Evolutionary conservation across 257 asterid genomes (phyloP).

Genomic region (Handroanthus guayacan): DNA sequence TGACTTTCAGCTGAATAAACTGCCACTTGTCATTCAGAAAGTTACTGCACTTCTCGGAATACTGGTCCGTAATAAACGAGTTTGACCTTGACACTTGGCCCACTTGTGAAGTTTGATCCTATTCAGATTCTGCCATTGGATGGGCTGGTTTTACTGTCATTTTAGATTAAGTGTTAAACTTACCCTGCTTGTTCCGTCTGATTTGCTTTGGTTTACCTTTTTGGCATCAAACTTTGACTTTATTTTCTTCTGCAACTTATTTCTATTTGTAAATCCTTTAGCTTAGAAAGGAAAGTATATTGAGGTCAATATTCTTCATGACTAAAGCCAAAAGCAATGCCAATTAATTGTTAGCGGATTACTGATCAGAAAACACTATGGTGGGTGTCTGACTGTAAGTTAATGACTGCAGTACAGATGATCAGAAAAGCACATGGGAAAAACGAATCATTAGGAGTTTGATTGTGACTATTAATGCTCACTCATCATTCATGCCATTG

Average conservation of each 20-base stretch:
- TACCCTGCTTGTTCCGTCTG: background rate
- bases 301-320: background rate
- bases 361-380: slow-evolving; percentile 17
- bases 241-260: slow-evolving; percentile 3
- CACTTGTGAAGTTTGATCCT: background rate
- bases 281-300: slow-evolving; percentile 2
- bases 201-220: background rate
- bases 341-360: background rate
- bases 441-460: slow-evolving; percentile 12
- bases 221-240: background rate
- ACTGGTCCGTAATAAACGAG: slow-evolving; percentile 63
- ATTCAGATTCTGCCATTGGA: background rate
- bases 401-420: background rate
- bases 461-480: slow-evolving; percentile 16
- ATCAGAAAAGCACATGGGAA: background rate
- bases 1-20: slow-evolving; percentile 71
- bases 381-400: background rate
- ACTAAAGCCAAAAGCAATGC: background rate
- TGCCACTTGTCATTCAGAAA: slow-evolving; percentile 85
- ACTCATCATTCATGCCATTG: background rate
- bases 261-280: background rate
- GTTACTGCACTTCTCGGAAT: slow-evolving; percentile 90
- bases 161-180: background rate
- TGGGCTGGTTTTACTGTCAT: background rate
- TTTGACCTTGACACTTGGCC: background rate